Conservation (phyloP, 2,329 filamentous ascomycete genomes). For the Scedosporium aurantiacum region DNA sequence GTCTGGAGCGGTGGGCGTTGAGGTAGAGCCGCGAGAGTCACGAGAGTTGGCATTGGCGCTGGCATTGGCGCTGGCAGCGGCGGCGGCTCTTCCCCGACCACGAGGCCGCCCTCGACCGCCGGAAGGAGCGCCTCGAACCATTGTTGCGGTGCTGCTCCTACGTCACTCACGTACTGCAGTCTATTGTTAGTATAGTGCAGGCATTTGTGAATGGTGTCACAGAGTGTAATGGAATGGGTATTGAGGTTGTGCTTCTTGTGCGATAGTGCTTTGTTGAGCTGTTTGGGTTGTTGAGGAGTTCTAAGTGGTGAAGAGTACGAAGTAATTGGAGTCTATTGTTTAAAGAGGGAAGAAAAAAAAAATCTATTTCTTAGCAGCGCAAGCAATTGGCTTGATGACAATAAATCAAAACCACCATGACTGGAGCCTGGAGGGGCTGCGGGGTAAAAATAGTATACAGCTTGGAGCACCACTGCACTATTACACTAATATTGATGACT, state of each 20-base stretch:
- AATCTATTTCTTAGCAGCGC: neutral
- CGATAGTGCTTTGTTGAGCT: no score
- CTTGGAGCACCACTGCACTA: no score
- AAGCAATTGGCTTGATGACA: no score
- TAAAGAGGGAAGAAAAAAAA: neutral
- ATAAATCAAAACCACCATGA: no score
- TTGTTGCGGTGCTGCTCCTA: neutral
- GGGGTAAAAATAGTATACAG: neutral
- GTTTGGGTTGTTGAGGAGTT: neutral
- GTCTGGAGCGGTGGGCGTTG: neutral
- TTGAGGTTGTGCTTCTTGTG: neutral
- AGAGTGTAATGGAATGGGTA: neutral
- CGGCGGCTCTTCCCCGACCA: constrained; percentile 10
- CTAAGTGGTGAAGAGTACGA: neutral
- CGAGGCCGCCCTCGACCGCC: constrained; percentile 10
- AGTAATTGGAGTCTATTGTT: no score
- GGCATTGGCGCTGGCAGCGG: neutral
- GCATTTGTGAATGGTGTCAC: neutral
- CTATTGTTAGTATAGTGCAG: neutral
- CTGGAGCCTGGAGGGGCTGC: neutral
- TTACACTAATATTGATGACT: no score
- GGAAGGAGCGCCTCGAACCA: constrained; percentile 3
- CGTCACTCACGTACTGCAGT: neutral
- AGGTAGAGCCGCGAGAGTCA: neutral
- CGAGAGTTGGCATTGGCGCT: no score